These are phyloP conservation scores for Talaromyces sp. DNA, from an alignment of 2,329 filamentous ascomycete genomes.

Conservation along the genomic window DNA sequence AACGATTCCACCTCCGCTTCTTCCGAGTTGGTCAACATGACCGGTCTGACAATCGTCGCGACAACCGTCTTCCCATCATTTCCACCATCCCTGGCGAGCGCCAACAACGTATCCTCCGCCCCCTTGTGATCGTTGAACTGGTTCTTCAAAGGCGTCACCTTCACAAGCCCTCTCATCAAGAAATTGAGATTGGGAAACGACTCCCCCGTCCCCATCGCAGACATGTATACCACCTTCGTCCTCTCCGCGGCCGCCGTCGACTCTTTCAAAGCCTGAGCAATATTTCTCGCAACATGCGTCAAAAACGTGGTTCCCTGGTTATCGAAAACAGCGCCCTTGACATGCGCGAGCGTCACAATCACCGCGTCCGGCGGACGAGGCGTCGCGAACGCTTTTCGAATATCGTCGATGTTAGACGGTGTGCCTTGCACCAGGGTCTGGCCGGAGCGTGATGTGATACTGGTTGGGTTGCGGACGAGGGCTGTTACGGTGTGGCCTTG, in stretches of 20 bases:
- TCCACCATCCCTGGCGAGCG: not conserved
- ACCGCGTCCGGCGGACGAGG: slow-evolving; percentile 5
- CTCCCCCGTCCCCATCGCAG: slow-evolving; percentile 6
- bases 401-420: slow-evolving; percentile 13
- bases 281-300: slow-evolving; percentile 13
- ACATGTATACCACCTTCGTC: slow-evolving; percentile 18
- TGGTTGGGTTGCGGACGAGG: slow-evolving; percentile 14
- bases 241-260: not conserved
- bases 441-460: not conserved
- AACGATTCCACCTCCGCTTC: not conserved
- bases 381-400: slow-evolving; percentile 5
- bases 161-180: slow-evolving; percentile 11
- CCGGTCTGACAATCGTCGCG: slow-evolving; percentile 13
- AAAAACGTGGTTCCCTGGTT: slow-evolving; percentile 8
- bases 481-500: slow-evolving; percentile 16
- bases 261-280: not conserved
- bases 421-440: slow-evolving; percentile 15
- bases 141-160: slow-evolving; percentile 6
- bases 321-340: slow-evolving; percentile 12
- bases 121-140: slow-evolving; percentile 14
- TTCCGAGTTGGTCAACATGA: slow-evolving; percentile 12
- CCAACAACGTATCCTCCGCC: not conserved
- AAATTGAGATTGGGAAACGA: slow-evolving; percentile 18
- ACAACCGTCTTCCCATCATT: not conserved
- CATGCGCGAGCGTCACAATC: slow-evolving; percentile 11